These are phyloP conservation scores for Phytophthora boehmeriae DNA, from an alignment of 352 stramenopile genomes.

Conservation along the genomic window DNA sequence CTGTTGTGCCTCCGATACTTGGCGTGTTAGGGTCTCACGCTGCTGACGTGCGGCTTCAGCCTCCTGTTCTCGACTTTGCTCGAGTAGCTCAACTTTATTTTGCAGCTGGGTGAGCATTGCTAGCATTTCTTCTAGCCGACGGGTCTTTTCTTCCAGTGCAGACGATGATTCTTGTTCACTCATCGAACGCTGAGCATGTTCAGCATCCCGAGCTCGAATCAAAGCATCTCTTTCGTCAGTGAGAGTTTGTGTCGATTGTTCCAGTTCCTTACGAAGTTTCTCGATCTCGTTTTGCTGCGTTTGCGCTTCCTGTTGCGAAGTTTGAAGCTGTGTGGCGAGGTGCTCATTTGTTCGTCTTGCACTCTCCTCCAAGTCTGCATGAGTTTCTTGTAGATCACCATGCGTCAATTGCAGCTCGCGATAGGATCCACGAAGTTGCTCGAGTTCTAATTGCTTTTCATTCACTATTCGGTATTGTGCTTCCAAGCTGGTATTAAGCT, in stretches of 20 bases:
- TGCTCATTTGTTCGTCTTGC: constrained; percentile 41
- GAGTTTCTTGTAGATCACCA: constrained; percentile 61
- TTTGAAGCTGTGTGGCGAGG: constrained; percentile 39
- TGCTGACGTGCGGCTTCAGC: constrained; percentile 38
- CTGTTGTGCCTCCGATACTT: constrained; percentile 27
- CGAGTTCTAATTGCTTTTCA: constrained; percentile 62
- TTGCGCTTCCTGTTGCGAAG: constrained; percentile 23
- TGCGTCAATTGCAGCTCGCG: constrained; percentile 57
- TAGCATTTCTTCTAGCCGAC: constrained; percentile 68
- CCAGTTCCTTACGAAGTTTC: constrained; percentile 13
- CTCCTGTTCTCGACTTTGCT: constrained; percentile 51
- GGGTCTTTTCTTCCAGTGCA: constrained; percentile 54
- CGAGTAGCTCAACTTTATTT: constrained; percentile 50
- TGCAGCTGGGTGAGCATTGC: constrained; percentile 63
- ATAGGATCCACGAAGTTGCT: constrained; percentile 53
- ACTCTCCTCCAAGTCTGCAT: constrained; percentile 49
- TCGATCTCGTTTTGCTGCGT: constrained; percentile 26
- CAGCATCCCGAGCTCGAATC: constrained; percentile 18
- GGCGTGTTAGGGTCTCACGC: constrained; percentile 15
- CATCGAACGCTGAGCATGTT: constrained; percentile 40
- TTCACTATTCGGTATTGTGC: constrained; percentile 54
- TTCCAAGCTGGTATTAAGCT: constrained; percentile 64
- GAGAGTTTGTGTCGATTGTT: constrained; percentile 9
- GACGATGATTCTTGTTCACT: constrained; percentile 34
- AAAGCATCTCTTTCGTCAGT: constrained; percentile 32